A percentile compares a stretch with the other conserved stretches of the same genome.
Conservation (phyloP, 257 asterid genomes). For the Solanum virginianum region DNA sequence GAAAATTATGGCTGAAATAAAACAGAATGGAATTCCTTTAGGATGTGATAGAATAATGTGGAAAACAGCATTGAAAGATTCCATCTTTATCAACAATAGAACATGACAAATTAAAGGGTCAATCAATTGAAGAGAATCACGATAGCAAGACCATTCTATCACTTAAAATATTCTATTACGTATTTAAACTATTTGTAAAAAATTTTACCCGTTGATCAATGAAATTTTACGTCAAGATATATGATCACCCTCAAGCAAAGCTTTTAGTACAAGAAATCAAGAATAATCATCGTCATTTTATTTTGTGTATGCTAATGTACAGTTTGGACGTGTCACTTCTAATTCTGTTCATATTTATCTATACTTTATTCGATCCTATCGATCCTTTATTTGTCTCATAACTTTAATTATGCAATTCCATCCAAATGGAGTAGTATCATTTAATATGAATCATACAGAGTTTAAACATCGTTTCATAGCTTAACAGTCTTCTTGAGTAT, state of each 20-base stretch:
- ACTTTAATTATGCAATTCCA: neutral
- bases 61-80: neutral
- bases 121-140: neutral
- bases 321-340: neutral
- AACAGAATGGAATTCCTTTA: neutral
- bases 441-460: neutral
- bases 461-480: neutral
- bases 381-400: neutral
- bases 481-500: neutral
- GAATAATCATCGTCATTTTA: neutral
- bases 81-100: neutral
- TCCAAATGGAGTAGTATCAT: neutral
- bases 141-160: accelerated
- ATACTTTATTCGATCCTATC: neutral
- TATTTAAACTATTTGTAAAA: neutral
- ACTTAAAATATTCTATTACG: neutral
- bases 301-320: neutral
- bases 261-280: neutral
- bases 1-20: neutral
- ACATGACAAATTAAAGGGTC: neutral
- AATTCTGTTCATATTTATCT: neutral
- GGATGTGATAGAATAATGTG: neutral
- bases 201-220: too few species aligned
- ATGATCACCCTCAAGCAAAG: neutral
- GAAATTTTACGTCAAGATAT: neutral